Base-by-base conservation (phyloP, 1,284 basidiomycete genomes). In the Cutaneotrichosporon arboriforme region DNA sequence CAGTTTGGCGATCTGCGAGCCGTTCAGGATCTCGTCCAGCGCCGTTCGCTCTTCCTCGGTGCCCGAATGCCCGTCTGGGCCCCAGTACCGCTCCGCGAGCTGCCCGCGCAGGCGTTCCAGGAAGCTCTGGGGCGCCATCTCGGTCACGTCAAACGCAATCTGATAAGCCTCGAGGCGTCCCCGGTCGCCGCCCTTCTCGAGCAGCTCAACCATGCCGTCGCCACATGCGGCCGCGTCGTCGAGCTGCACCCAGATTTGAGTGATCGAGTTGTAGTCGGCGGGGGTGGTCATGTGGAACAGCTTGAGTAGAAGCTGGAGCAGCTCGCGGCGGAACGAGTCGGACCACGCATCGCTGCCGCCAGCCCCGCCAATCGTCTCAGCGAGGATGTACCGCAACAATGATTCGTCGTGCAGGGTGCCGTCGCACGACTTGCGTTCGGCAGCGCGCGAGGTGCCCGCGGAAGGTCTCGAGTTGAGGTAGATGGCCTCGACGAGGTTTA, bases 91-190 rank as follows among this genome's bases (percentile, higher is more conserved):
- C 45, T 69, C 69, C 14, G 51, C 60, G 14, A 76, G 51, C 45
- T 67, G 66, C 7, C 46, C 54, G 38, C 64, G 58, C 37, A 93
- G 78, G 37, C 78, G 82, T 66, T 89, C 87, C 45, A 96, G 77
- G 76, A 91, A 97, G 66, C 91, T 90, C 69, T 93, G 90, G 2
- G 88, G 84, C 2, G 90, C 92, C 42, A 91, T 89, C 75, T 96
- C 91, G 15, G 87, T 87, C 48, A 97, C 77, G 73, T 97, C 93
- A 68, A 96, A 97, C 0, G 87, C 90, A 68, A 96, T 84, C 70
- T 97, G 93, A 70, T 90, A 94, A 2, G 90, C 90, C 34, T 92
- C 78, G 5, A 90, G 76, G 36, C 81, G 81, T 1, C 84, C 64
- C n/a, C 64, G 55, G 33, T 61, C 66, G 40, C 60, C 64, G 38